Evolutionary conservation across 805 yeast genomes (phyloP), one percentile per base, ranked within the genome.

Genomic region (Martiniozyma abietophila): DNA sequence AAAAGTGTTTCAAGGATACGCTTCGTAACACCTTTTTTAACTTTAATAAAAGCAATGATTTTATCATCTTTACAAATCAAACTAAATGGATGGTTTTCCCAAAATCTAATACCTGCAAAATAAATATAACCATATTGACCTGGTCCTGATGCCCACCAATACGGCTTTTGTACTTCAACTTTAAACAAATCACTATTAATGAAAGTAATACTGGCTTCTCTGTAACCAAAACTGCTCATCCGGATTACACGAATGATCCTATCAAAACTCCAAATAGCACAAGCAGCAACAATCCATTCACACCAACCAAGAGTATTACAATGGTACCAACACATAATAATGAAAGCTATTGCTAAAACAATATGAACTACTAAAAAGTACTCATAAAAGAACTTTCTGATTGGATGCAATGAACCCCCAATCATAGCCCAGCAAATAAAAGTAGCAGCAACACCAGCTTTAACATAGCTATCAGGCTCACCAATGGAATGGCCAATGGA

Each of bases 1-100:
- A 45, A 12, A n/a, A 65, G 41, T 29, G 53, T 53, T 15, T 51
- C 47, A 39, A 55, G 50, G 17, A 72, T 44, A 24, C 58, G 57
- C 35, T 52, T 58, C 6, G 82, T 73, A 36, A 71, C 52, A 30
- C 83, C 83, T 23, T 61, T 62, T 50, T 71, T 71, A 6, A 62
- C 64, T 46, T 66, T 71, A 39, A 71, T 61, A 38, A 59, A 64
- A 21, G 69, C 48, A 1, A 57, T 45, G 2, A 71, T 42, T 11
- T 54, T 48, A 32, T 59, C 55, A 25, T 58, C 62, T 21, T 56
- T 51, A 36, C 61, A 59, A 23, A 69, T 55, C 3, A 71, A 49
- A 1, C 84, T 74, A 54, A 80, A 78, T 2, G 88, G 89, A 51
- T 80, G 86, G 4, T 80, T 71, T 51, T 80, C 84, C 76, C 78